Percentiles rank a stretch among this genome's conserved stretches.
Evolutionary conservation across 2,329 filamentous ascomycete species (phyloP).

Genomic region (Fusarium albidum): DNA sequence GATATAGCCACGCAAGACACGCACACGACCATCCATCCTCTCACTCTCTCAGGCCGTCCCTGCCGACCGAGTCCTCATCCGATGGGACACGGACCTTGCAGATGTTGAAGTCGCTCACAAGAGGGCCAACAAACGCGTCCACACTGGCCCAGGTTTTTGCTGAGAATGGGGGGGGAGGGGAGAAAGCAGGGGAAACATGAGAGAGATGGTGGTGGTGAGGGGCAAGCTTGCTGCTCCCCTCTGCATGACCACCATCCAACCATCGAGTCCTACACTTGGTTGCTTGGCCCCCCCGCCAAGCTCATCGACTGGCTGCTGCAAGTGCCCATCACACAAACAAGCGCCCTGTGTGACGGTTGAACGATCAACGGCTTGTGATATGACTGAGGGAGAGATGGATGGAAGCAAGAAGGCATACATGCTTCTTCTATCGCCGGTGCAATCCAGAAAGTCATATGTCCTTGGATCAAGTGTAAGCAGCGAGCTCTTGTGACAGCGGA

Average conservation of each 20-base stretch:
- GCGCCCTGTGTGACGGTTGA: constrained; percentile 27
- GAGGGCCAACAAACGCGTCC: no score
- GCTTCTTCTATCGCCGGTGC: constrained; percentile 5
- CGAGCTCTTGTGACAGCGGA: constrained; percentile 24
- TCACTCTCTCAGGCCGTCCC: constrained; percentile 14
- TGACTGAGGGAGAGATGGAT: constrained; percentile 4
- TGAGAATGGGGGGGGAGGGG: no score
- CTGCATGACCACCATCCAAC: constrained; percentile 43
- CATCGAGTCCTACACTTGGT: constrained; percentile 22
- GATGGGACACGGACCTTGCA: constrained; percentile 40
- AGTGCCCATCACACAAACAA: constrained; percentile 30
- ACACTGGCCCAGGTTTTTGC: constrained; percentile 21
- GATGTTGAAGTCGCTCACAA: constrained; percentile 28
- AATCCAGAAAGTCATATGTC: constrained; percentile 29
- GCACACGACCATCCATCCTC: constrained; percentile 12
- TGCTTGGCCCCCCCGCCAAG: constrained; percentile 6
- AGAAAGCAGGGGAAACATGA: constrained; percentile 11
- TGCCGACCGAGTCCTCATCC: constrained; percentile 31
- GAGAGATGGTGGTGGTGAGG: constrained; percentile 35
- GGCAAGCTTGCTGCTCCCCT: constrained; percentile 23
- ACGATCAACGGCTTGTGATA: neutral
- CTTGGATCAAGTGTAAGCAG: constrained; percentile 20
- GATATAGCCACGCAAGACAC: constrained; percentile 33
- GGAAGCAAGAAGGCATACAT: constrained; percentile 17
- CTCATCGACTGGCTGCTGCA: constrained; percentile 22